These are phyloP conservation scores for Taphrina wiesneri DNA, from an alignment of 1,139 yeast species.

Conservation along the genomic window DNA sequence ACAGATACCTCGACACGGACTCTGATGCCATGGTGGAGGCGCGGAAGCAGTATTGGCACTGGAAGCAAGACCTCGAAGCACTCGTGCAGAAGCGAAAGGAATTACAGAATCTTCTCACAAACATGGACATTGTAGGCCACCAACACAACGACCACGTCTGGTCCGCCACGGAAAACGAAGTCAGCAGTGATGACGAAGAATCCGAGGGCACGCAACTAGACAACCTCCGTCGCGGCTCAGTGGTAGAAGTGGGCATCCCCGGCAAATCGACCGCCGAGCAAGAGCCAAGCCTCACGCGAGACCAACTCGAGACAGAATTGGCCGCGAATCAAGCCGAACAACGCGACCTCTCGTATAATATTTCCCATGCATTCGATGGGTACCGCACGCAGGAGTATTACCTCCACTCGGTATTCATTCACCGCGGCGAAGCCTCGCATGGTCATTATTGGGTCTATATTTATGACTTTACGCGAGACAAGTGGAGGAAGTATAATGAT, in stretches of 20 bases:
- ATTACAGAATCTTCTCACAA: neutral
- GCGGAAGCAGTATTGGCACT: constrained; percentile 60
- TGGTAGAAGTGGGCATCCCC: constrained; percentile 8
- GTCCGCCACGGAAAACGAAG: constrained; percentile 27
- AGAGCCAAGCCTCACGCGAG: neutral
- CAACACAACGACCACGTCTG: constrained; percentile 16
- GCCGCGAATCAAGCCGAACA: constrained; percentile 13
- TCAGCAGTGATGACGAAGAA: constrained; percentile 7
- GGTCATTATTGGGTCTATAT: constrained; percentile 98
- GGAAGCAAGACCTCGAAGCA: constrained; percentile 55
- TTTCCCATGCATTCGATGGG: constrained; percentile 45
- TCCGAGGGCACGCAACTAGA: neutral
- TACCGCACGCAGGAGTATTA: constrained; percentile 71
- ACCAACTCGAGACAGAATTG: constrained; percentile 12
- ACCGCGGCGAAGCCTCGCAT: constrained; percentile 91
- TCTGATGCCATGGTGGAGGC: constrained; percentile 56
- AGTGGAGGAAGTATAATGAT: constrained; percentile 89
- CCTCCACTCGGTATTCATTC: constrained; percentile 88
- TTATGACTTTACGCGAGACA: constrained; percentile 63
- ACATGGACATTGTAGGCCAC: neutral
- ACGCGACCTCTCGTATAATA: constrained; percentile 14
- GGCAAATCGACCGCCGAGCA: too few relatives aligned
- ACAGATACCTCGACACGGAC: constrained; percentile 79
- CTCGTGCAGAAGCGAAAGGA: neutral
- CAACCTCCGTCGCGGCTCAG: constrained; percentile 22